Evolutionary conservation across 768 basidiomycete species (phyloP).

Genomic region (Boletus barrowsii): DNA sequence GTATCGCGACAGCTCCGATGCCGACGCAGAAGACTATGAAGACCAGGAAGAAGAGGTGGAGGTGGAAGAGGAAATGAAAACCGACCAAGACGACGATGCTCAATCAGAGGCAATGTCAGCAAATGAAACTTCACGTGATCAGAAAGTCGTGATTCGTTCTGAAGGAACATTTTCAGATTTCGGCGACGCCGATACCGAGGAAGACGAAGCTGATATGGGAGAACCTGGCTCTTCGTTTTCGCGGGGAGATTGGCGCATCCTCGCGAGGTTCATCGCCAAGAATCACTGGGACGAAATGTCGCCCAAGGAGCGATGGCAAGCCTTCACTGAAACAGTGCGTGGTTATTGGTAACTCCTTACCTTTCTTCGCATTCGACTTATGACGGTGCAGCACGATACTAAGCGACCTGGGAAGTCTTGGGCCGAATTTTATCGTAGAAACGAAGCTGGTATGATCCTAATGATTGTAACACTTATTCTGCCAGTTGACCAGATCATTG

Average conservation of each 20-base stretch:
- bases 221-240: constrained; percentile 46
- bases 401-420: constrained; percentile 53
- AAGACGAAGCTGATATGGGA: constrained; percentile 47
- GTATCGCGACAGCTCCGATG: constrained; percentile 31
- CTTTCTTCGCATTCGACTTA: neutral
- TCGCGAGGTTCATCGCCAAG: constrained; percentile 57
- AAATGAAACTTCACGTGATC: constrained; percentile 10
- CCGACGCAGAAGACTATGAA: constrained; percentile 34
- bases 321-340: constrained; percentile 50
- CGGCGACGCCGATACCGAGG: constrained; percentile 26
- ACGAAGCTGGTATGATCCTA: constrained; percentile 44
- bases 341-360: neutral
- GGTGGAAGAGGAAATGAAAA: constrained; percentile 24
- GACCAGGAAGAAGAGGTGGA: constrained; percentile 31
- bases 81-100: constrained; percentile 19
- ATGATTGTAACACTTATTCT: neutral
- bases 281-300: constrained; percentile 43
- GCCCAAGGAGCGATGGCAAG: constrained; percentile 51
- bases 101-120: constrained; percentile 24
- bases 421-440: constrained; percentile 56
- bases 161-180: constrained; percentile 18
- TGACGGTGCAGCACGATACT: constrained; percentile 43
- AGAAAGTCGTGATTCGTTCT: constrained; percentile 21
- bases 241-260: constrained; percentile 58
- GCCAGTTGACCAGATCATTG: constrained; percentile 2